Evolutionary conservation across 495 filamentous ascomycete species (phyloP).

Genomic region (Hypoxylon rickii): DNA sequence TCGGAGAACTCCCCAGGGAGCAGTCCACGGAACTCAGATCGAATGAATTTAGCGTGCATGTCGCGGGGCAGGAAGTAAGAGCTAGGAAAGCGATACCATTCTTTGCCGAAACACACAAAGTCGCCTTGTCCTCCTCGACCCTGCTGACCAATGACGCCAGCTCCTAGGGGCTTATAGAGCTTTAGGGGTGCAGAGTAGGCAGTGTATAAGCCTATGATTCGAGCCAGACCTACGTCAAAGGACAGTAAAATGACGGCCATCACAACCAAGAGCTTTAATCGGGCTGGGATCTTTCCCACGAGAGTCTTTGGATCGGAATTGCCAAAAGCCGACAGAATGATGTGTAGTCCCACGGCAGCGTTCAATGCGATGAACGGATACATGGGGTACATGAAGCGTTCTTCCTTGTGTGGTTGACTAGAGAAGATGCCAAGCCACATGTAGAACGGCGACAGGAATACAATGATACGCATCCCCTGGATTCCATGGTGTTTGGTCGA

Average conservation of each 20-base stretch:
- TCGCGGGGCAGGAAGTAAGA: constrained; percentile 84
- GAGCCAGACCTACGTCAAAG: constrained; percentile 66
- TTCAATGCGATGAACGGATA: constrained; percentile 94
- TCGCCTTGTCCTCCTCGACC: constrained; percentile 60
- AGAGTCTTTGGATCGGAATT: constrained; percentile 66
- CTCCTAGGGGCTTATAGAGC: constrained; percentile 63
- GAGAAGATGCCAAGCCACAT: constrained; percentile 94
- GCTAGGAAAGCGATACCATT: constrained; percentile 98
- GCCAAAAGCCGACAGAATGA: constrained; percentile 72
- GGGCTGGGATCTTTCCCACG: constrained; percentile 69
- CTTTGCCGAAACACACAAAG: constrained; percentile 87
- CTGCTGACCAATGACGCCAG: constrained; percentile 52
- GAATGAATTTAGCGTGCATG: constrained; percentile 84
- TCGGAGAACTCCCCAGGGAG: constrained; percentile 90
- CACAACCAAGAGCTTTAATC: constrained; percentile 68
- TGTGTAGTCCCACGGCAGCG: constrained; percentile 83
- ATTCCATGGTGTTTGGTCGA: constrained; percentile 49
- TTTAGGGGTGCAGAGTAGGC: constrained; percentile 86
- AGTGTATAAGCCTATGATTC: constrained; percentile 78
- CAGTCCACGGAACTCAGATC: constrained; percentile 85
- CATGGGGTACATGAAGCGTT: constrained; percentile 96
- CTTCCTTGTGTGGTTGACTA: constrained; percentile 93
- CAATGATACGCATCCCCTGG: constrained; percentile 67
- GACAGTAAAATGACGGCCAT: constrained; percentile 57
- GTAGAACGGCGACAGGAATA: constrained; percentile 84